Base-by-base conservation (phyloP, 2,329 filamentous ascomycete species). In the Tolypocladium album region DNA sequence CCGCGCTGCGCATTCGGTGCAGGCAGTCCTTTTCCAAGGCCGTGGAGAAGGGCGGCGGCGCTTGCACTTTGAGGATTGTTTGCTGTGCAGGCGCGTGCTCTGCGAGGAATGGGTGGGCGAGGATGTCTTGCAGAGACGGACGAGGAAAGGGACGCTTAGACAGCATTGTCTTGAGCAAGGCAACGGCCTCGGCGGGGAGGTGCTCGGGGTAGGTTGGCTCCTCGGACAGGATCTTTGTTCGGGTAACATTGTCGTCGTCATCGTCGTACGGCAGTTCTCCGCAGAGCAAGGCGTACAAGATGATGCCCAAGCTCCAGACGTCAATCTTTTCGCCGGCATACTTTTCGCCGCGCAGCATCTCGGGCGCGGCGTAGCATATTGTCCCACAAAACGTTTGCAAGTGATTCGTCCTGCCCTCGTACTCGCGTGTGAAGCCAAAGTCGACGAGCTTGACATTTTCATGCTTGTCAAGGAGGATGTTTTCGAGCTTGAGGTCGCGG, bases 291-390 rank as follows among this genome's bases (percentile, higher is more conserved):
- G 90, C 90, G 69, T 92, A 94, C 1, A 94, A 78, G 62, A 95
- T 94, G 59, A 95, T 88, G 15, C 90, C 90, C 65, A 95, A 72
- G 69, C 90, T 94, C 90, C 90, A 99, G 5, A 99, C 92, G 69
- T 99, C 94, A 56, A 99, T 93, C 77, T 97, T 97, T 77, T 97
- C 92, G 34, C 92, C 93, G 0, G 92, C 94, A 71, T 99, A 99
- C 74, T 96, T 97, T 73, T 99, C 94, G 45, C 92, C 94, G 73
- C 94, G 96, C 47, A 99, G 81, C 94, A 99, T 99, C 74, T 99
- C 94, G 2, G 94, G 94, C 2, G 94, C 94, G 59, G 92, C 96
- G 75, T 99, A 99, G 76, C 93, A 97, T 63, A 99, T 88, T 0
- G 94, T 99, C 6, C 94, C 94, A 72, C 94, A 99, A 75, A 96